phyloP scores from a whole-genome alignment of 129 eudicot species.

The Lactuca saligna region DNA sequence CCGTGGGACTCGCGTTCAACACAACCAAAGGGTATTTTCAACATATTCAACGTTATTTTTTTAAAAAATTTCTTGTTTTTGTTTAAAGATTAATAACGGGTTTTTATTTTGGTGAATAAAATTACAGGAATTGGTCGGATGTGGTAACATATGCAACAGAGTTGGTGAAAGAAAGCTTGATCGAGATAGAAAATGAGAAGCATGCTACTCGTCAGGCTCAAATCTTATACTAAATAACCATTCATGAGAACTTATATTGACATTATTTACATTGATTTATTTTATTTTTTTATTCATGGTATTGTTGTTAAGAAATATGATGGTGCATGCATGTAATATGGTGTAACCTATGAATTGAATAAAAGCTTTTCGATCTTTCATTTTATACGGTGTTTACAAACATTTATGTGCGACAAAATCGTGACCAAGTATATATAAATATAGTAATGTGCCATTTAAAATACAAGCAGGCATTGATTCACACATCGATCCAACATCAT shows the following conservation, averaged over 20 bases:
- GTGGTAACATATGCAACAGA: slow-evolving; percentile 52
- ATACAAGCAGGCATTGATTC: not conserved
- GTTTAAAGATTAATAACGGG: not conserved
- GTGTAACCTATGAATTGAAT: slow-evolving; percentile 14
- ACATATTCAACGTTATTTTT: not conserved
- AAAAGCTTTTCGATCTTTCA: not conserved
- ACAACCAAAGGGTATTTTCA: slow-evolving; percentile 51
- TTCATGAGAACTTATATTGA: not conserved
- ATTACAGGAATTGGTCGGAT: slow-evolving; percentile 69
- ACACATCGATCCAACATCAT: slow-evolving; percentile 1
- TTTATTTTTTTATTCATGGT: slow-evolving; percentile 7
- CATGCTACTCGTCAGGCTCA: slow-evolving; percentile 2
- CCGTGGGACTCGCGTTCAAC: slow-evolving; percentile 72
- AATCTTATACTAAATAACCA: slow-evolving; percentile 10
- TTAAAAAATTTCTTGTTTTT: not conserved
- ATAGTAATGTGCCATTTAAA: not conserved
- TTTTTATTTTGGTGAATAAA: not conserved
- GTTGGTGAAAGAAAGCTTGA: slow-evolving; percentile 58
- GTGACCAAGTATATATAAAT: not conserved
- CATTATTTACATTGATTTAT: slow-evolving; percentile 1
- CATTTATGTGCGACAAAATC: not conserved
- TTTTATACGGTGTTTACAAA: not conserved
- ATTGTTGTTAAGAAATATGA: slow-evolving; percentile 7
- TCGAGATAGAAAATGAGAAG: slow-evolving; percentile 43
- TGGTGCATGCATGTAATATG: slow-evolving; percentile 14